phyloP scores from a whole-genome alignment of 2,329 filamentous ascomycete species.

The Dendrostoma leiphaemia region DNA sequence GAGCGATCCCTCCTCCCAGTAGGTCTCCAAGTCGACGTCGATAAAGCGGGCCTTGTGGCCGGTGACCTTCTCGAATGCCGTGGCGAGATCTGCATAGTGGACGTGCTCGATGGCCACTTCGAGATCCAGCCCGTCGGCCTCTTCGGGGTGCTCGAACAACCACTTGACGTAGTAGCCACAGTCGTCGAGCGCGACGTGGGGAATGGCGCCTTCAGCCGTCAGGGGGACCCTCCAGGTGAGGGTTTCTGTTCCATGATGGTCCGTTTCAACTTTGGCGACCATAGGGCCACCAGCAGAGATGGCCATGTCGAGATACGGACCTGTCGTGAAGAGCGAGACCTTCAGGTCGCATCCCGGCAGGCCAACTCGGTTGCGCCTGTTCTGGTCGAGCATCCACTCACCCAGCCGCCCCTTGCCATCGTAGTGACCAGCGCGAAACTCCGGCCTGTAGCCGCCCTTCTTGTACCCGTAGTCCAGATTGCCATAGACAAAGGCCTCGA shows the following conservation, averaged over 20 bases:
- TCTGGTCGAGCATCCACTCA: constrained; percentile 44
- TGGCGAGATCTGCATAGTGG: constrained; percentile 27
- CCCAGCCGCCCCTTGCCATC: constrained; percentile 44
- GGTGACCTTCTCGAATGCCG: constrained; percentile 30
- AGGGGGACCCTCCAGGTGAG: constrained; percentile 42
- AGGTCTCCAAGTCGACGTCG: constrained; percentile 16
- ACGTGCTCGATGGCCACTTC: constrained; percentile 36
- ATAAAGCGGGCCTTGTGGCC: constrained; percentile 29
- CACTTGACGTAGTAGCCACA: constrained; percentile 45
- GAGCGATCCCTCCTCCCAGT: background rate
- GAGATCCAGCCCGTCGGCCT: constrained; percentile 43
- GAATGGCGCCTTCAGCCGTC: constrained; percentile 34
- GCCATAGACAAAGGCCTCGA: constrained; percentile 17
- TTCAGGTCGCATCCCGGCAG: constrained; percentile 27
- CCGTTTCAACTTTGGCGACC: constrained; percentile 33
- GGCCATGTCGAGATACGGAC: constrained; percentile 46
- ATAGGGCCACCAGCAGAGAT: constrained; percentile 36
- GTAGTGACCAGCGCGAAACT: constrained; percentile 14
- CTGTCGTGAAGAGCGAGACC: constrained; percentile 38
- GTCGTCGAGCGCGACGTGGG: constrained; percentile 44
- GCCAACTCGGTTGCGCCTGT: constrained; percentile 27
- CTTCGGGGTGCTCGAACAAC: constrained; percentile 45
- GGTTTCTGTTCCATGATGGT: constrained; percentile 28
- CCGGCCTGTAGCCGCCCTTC: constrained; percentile 15
- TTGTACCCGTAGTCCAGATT: constrained; percentile 21